phyloP scores from a whole-genome alignment of 1,284 basidiomycete species.

The Tylopilus sp. region DNA sequence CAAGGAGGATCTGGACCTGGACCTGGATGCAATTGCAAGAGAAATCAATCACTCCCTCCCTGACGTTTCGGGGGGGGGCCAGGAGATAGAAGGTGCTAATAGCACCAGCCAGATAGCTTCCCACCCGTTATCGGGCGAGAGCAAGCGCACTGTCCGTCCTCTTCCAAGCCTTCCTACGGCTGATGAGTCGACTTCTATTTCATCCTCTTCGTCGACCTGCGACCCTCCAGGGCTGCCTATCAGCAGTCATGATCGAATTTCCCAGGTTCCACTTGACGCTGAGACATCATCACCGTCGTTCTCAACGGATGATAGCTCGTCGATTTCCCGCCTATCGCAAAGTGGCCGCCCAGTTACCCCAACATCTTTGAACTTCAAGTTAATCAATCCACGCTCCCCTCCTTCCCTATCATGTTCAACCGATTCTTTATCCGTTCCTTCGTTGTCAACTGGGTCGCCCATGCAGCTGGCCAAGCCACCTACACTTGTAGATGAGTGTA shows the following conservation, averaged over 20 bases:
- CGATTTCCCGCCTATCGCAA: conserved; percentile 29
- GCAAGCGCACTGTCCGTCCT: conserved; percentile 23
- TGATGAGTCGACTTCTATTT: conserved; percentile 2
- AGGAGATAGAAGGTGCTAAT: background rate
- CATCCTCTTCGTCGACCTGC: conserved; percentile 5
- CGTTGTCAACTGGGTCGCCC: conserved; percentile 40
- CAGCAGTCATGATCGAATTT: conserved; percentile 1
- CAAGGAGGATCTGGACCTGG: conserved; percentile 9
- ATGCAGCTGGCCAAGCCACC: conserved; percentile 29
- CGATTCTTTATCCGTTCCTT: conserved; percentile 43
- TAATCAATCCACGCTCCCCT: conserved; percentile 34
- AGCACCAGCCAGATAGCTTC: background rate
- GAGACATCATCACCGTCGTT: conserved; percentile 28
- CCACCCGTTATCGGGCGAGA: conserved; percentile 10
- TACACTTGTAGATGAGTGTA: conserved; percentile 24
- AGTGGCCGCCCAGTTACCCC: conserved; percentile 35
- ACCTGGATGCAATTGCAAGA: conserved; percentile 8
- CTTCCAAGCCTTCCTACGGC: conserved; percentile 27
- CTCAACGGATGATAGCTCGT: conserved; percentile 31
- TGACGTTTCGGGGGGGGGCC: background rate
- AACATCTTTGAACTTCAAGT: conserved; percentile 37
- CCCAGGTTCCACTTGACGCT: conserved; percentile 13
- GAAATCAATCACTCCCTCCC: background rate
- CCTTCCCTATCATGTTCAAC: conserved; percentile 45
- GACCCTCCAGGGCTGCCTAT: conserved; percentile 10